These are phyloP conservation scores for Hortiboletus flavorubellus DNA, from an alignment of 768 basidiomycete species.

Conservation along the genomic window DNA sequence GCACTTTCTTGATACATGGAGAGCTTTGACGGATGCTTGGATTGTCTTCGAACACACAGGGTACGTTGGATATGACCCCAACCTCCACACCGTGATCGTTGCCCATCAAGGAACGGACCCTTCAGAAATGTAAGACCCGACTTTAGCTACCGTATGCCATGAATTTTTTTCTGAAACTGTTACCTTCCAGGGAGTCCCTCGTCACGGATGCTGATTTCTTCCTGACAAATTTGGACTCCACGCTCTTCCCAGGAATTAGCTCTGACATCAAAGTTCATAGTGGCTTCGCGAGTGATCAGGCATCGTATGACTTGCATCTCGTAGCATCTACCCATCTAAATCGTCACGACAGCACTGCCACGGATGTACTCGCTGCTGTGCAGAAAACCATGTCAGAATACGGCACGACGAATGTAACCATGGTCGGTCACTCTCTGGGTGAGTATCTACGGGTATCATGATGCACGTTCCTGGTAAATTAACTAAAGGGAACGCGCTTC, in stretches of 20 bases:
- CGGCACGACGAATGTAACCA: conserved; percentile 36
- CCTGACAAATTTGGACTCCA: conserved; percentile 31
- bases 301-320: conserved; percentile 33
- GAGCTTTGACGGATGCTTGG: not conserved
- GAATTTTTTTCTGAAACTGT: not conserved
- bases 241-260: conserved; percentile 49
- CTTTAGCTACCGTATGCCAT: not conserved
- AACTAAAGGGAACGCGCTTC: not conserved
- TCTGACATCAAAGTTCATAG: conserved; percentile 41
- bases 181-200: conserved; percentile 29
- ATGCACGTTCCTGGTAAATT: not conserved
- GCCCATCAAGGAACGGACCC: conserved; percentile 37
- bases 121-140: conserved; percentile 24
- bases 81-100: conserved; percentile 34
- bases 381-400: conserved; percentile 36
- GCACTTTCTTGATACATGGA: not conserved
- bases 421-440: conserved; percentile 46
- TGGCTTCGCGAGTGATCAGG: conserved; percentile 47
- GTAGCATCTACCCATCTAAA: not conserved
- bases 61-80: conserved; percentile 53
- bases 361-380: conserved; percentile 43
- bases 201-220: conserved; percentile 44
- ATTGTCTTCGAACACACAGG: conserved; percentile 29
- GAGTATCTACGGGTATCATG: not conserved
- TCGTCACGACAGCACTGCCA: conserved; percentile 34